Evolutionary conservation across 805 yeast species (phyloP).

Genomic region (Schizosaccharomyces lindneri): DNA sequence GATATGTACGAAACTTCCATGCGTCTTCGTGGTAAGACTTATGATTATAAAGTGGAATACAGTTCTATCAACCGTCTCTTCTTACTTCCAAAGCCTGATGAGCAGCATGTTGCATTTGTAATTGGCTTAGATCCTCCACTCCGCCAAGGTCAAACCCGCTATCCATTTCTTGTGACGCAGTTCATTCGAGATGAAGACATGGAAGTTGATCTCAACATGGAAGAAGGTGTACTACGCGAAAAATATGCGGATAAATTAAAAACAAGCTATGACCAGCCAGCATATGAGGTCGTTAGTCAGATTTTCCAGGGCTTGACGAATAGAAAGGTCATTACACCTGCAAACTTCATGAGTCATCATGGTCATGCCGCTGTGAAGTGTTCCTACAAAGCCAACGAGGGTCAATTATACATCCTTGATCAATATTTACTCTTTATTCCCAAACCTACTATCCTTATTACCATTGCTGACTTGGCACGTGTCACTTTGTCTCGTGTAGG

Average conservation of each 20-base stretch:
- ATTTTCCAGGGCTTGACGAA: conserved; percentile 78
- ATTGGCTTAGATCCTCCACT: conserved; percentile 89
- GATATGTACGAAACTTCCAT: conserved; percentile 74
- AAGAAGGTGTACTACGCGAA: conserved; percentile 26
- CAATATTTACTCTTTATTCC: conserved; percentile 75
- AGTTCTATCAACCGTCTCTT: conserved; percentile 74
- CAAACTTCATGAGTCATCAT: conserved; percentile 47
- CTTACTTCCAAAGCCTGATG: conserved; percentile 84
- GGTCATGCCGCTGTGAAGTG: conserved; percentile 73
- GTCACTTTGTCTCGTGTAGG: conserved; percentile 80
- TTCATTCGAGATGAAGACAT: conserved; percentile 74
- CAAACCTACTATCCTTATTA: conserved; percentile 80
- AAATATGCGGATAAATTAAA: conserved; percentile 55
- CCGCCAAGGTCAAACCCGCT: conserved; percentile 93
- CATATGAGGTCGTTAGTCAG: conserved; percentile 68
- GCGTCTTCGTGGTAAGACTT: conserved; percentile 87
- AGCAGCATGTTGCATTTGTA: conserved; percentile 63
- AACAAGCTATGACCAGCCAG: conserved; percentile 51
- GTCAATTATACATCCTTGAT: conserved; percentile 78
- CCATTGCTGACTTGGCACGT: conserved; percentile 52
- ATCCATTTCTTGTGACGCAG: conserved; percentile 77
- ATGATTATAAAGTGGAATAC: conserved; percentile 85
- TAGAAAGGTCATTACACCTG: conserved; percentile 63
- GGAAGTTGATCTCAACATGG: conserved; percentile 66
- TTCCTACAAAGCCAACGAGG: conserved; percentile 85